A percentile compares a stretch with the other conserved stretches of the same genome.
These are phyloP conservation scores for Petunia hybrid DNA, from an alignment of 305 asterid species.

Conservation along the genomic window DNA sequence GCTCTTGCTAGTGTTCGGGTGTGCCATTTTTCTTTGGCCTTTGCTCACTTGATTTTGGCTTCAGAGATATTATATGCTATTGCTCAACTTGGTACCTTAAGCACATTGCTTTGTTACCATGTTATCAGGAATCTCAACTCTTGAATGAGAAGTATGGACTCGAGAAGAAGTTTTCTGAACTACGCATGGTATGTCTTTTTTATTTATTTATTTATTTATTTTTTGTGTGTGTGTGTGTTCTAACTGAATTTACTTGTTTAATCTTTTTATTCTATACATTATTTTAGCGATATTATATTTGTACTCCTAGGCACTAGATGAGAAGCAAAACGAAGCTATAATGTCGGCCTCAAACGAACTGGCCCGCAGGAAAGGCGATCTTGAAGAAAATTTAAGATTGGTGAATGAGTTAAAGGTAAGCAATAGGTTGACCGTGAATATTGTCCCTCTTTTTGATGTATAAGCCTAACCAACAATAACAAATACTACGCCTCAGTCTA, in stretches of 20 bases:
- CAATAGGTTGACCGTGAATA: background rate
- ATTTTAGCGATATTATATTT: constrained; percentile 31
- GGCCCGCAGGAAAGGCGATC: constrained; percentile 88
- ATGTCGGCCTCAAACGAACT: constrained; percentile 84
- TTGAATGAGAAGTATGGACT: constrained; percentile 82
- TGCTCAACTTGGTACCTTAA: constrained; percentile 28
- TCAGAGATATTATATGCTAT: constrained; percentile 12
- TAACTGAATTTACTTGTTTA: constrained; percentile 25
- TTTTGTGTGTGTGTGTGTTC: background rate
- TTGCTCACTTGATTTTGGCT: constrained; percentile 31
- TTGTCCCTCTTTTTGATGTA: constrained; percentile 21
- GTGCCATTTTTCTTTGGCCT: constrained; percentile 39
- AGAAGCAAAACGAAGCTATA: constrained; percentile 89
- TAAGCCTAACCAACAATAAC: background rate
- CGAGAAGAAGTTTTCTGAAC: constrained; percentile 84
- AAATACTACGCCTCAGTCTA: too few species aligned
- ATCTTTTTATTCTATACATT: constrained; percentile 5
- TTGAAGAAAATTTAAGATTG: constrained; percentile 90
- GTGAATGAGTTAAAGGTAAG: constrained; percentile 87
- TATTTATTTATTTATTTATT: too few species aligned
- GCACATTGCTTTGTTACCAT: constrained; percentile 36
- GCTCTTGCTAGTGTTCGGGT: constrained; percentile 88
- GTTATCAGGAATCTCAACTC: constrained; percentile 77
- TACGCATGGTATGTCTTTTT: constrained; percentile 75
- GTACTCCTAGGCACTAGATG: constrained; percentile 83